These are phyloP conservation scores for Lenwebbia sp. DNA, from an alignment of 345 rosid genomes.

Conservation along the genomic window DNA sequence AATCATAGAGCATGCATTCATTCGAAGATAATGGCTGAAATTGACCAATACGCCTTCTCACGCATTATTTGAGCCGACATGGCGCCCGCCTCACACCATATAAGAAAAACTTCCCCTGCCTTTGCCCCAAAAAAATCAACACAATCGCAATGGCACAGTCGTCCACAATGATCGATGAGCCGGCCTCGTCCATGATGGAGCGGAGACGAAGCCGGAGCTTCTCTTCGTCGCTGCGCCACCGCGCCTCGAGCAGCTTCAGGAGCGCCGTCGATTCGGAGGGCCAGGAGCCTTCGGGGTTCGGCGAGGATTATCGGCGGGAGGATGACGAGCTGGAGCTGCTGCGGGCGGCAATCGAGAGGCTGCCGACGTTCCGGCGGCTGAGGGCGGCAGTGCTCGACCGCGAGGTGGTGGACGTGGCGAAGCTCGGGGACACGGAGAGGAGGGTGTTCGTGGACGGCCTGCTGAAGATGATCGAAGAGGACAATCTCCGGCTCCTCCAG, in stretches of 20 bases:
- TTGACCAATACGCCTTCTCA: background rate
- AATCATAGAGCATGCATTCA: background rate
- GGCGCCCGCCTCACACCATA: too few relatives aligned
- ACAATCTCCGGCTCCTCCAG: constrained; percentile 23
- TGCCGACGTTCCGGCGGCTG: constrained; percentile 16
- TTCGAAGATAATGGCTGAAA: background rate
- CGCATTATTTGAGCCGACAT: too few relatives aligned
- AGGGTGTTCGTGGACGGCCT: constrained; percentile 26
- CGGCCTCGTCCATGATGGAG: background rate
- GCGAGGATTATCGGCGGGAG: background rate
- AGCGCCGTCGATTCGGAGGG: background rate
- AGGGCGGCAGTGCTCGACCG: constrained; percentile 12
- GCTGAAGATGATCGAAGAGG: constrained; percentile 21
- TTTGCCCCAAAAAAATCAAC: background rate
- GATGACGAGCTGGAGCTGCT: constrained; percentile 20
- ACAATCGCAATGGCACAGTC: background rate
- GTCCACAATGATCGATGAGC: background rate
- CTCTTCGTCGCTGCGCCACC: background rate
- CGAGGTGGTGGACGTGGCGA: constrained; percentile 19
- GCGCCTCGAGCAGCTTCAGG: background rate
- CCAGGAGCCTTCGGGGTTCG: background rate
- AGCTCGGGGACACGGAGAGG: constrained; percentile 21
- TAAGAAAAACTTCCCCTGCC: background rate
- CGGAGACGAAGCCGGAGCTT: background rate
- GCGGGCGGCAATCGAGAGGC: constrained; percentile 39